phyloP scores from a whole-genome alignment of 306 rosid species.

The Trifolium repens region DNA sequence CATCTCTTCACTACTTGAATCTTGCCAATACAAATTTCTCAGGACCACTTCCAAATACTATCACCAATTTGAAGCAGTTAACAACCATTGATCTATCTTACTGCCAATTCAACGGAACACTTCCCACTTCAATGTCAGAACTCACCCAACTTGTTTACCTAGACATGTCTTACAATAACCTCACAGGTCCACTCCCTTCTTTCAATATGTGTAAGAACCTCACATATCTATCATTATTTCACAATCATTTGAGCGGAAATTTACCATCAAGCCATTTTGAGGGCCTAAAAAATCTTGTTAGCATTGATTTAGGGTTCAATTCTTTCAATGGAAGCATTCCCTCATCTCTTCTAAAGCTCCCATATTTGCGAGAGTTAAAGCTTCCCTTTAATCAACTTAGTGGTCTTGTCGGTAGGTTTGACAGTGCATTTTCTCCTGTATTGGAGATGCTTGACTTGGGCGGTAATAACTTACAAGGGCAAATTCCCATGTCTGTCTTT shows the following conservation, averaged over 20 bases:
- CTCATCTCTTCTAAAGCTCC: conserved; percentile 15
- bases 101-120: conserved; percentile 41
- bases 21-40: conserved; percentile 39
- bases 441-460: conserved; percentile 47
- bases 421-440: neutral
- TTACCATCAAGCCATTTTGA: conserved; percentile 26
- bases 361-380: conserved; percentile 10
- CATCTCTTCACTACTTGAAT: conserved; percentile 10
- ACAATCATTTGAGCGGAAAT: conserved; percentile 24
- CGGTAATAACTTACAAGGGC: conserved; percentile 52
- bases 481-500: conserved; percentile 43
- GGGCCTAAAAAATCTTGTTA: conserved; percentile 27
- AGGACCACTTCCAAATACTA: conserved; percentile 37
- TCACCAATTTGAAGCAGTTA: conserved; percentile 34
- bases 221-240: conserved; percentile 23
- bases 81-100: conserved; percentile 36
- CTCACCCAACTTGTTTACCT: conserved; percentile 42
- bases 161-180: conserved; percentile 43
- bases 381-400: conserved; percentile 37
- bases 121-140: conserved; percentile 40
- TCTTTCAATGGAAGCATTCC: conserved; percentile 43
- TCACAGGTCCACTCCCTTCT: conserved; percentile 50
- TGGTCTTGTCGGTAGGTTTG: conserved; percentile 37
- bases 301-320: conserved; percentile 25
- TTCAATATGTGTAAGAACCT: conserved; percentile 39